Evolutionary conservation across 805 yeast species (phyloP), one percentile per base, ranked within the genome.

Genomic region (Lipomyces lipofer): DNA sequence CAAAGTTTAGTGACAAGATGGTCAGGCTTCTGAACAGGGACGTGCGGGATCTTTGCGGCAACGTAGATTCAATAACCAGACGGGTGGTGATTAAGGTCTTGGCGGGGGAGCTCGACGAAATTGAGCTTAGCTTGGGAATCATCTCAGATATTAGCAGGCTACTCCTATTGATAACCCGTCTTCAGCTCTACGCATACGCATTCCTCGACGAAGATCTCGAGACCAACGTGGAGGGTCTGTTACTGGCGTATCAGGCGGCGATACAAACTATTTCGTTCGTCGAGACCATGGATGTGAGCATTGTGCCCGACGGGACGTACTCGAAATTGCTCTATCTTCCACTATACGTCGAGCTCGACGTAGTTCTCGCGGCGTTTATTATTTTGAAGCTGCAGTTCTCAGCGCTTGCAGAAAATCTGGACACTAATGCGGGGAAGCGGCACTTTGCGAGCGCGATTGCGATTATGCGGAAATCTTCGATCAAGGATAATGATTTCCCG

Each of bases 351-450:
- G 85, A 87, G 66, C 81, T 90, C 1, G 75, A 89, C 58, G 83
- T 85, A 45, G 80, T 91, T 27, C 90, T 98, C 96, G 98, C 94
- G 70, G 86, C 96, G 1, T 83, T 96, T 1, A 86, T 90, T 63
- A 82, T 92, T 35, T 82, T 94, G 29, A 87, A 86, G 49, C 84
- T 88, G 64, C 74, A 82, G 7, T 91, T 90, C 66, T 88, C 97
- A 0, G 79, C 88, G 1, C 73, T 88, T 64, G 78, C 83, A 24
- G 74, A 78, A 66, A 79, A 77, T 51, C 78, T 86, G 28, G 75
- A 69, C 58, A 56, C 64, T 35, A 56, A 53, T 32, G 52, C 66
- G 7, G 64, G 67, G 9, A 67, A 66, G 39, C 64, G 63, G 27
- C 54, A 59, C 21, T 88, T 85, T 64, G 80, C 79, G 57, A 73